phyloP scores from a whole-genome alignment of 2,329 filamentous ascomycete genomes.

The Aotearoamyces nothofagi region DNA sequence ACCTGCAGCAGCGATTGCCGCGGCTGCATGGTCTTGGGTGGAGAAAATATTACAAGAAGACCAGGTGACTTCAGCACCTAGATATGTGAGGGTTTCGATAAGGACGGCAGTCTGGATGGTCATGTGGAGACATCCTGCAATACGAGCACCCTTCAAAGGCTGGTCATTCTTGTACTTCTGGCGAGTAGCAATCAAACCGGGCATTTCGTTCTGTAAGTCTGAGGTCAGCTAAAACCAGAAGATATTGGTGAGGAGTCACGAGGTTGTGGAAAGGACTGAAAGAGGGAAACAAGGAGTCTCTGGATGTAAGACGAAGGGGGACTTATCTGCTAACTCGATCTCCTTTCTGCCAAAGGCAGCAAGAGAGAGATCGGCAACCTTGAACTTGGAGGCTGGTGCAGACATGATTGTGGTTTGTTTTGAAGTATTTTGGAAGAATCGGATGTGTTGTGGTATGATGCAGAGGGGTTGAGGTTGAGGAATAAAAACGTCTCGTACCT shows the following conservation, averaged over 20 bases:
- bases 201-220: slow-evolving; percentile 60
- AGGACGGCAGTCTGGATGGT: slow-evolving; percentile 99
- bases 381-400: slow-evolving; percentile 20
- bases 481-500: no score
- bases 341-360: slow-evolving; percentile 98
- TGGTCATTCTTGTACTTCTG: slow-evolving; percentile 84
- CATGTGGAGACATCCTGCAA: slow-evolving; percentile 98
- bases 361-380: slow-evolving; percentile 96
- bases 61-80: slow-evolving; percentile 98
- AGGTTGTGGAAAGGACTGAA: neutral
- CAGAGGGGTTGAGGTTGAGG: no score
- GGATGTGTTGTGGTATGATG: neutral
- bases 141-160: slow-evolving; percentile 85
- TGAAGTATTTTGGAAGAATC: slow-evolving; percentile 7
- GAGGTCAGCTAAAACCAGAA: neutral
- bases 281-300: no score
- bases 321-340: slow-evolving; percentile 97
- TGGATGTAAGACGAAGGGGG: slow-evolving; percentile 20
- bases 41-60: slow-evolving; percentile 99
- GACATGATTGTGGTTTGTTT: slow-evolving; percentile 14
- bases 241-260: neutral
- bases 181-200: slow-evolving; percentile 92
- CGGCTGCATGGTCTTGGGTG: slow-evolving; percentile 95
- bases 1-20: slow-evolving; percentile 87
- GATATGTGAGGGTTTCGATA: slow-evolving; percentile 89